Evolutionary conservation across 495 filamentous ascomycete genomes (phyloP).

Genomic region (Antarctomyces pellizariae): DNA sequence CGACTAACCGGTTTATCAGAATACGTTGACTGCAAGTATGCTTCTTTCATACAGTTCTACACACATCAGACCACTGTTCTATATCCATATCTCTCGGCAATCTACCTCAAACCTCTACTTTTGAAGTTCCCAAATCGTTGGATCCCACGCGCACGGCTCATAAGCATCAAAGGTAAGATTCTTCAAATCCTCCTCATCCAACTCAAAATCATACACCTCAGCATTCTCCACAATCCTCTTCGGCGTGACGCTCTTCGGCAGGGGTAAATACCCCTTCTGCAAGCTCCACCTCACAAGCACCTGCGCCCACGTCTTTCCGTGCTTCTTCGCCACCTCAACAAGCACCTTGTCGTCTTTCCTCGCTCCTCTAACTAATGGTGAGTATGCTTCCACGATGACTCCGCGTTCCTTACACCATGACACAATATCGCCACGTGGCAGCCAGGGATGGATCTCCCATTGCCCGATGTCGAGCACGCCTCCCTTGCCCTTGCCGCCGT

Average conservation of each 20-base stretch:
- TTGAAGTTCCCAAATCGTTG: conserved; percentile 21
- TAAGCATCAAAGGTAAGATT: conserved; percentile 31
- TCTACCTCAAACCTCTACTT: conserved; percentile 11
- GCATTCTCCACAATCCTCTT: conserved; percentile 53
- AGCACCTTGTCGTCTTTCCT: conserved; percentile 41
- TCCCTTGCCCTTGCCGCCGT: conserved; percentile 37
- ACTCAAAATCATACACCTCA: conserved; percentile 60
- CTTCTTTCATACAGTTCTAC: conserved; percentile 2
- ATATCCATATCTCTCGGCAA: no score
- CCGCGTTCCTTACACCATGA: conserved; percentile 47
- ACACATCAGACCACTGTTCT: conserved; percentile 14
- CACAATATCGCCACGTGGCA: conserved; percentile 49
- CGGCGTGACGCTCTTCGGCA: conserved; percentile 53
- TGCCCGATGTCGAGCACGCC: conserved; percentile 65
- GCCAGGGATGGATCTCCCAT: conserved; percentile 82
- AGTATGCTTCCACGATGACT: conserved; percentile 59
- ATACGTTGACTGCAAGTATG: neutral
- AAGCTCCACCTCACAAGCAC: conserved; percentile 70
- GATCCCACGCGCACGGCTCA: conserved; percentile 51
- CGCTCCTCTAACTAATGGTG: conserved; percentile 45
- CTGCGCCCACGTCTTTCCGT: conserved; percentile 54
- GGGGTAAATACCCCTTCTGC: conserved; percentile 52
- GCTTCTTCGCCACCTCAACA: conserved; percentile 35
- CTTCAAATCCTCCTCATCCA: conserved; percentile 35
- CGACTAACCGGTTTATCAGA: neutral